These are phyloP conservation scores for Tympanopsis confertula DNA, from an alignment of 2,329 filamentous ascomycete species.

Conservation along the genomic window DNA sequence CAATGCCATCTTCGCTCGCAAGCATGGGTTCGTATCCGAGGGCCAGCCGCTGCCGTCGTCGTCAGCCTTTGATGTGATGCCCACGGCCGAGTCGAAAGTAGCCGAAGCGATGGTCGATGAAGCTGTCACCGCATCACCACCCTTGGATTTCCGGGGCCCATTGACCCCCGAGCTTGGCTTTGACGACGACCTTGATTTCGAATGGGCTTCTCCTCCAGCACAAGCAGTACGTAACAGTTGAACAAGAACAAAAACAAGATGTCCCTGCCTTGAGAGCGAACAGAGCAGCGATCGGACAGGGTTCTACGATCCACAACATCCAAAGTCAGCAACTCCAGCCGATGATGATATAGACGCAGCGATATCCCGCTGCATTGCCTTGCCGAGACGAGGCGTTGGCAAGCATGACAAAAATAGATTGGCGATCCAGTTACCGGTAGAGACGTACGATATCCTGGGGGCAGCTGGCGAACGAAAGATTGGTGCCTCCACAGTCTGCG, in stretches of 20 bases:
- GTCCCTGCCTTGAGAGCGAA: no score
- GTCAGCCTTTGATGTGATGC: slow-evolving; percentile 20
- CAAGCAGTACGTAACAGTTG: slow-evolving; percentile 3
- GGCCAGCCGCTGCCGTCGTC: slow-evolving; percentile 18
- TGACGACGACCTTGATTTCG: slow-evolving; percentile 30
- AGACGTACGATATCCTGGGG: no score
- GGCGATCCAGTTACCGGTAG: no score
- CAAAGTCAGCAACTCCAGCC: no score
- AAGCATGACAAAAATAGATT: no score
- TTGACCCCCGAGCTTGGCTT: slow-evolving; percentile 32
- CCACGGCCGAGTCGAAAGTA: slow-evolving; percentile 27
- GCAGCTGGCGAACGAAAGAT: no score
- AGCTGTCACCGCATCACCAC: slow-evolving; percentile 10
- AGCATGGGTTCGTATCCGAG: slow-evolving; percentile 21
- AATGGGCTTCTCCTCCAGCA: slow-evolving; percentile 15
- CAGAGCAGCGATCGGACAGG: no score
- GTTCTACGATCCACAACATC: no score
- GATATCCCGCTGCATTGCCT: no score
- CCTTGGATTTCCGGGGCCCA: slow-evolving; percentile 24
- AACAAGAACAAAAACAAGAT: slow-evolving; percentile 10
- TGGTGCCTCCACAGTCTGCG: no score
- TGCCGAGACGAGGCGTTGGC: no score
- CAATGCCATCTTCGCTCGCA: slow-evolving; percentile 31
- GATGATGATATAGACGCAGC: no score
- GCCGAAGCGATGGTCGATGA: slow-evolving; percentile 13